Evolutionary conservation across 768 basidiomycete genomes (phyloP).

Genomic region (Suillus plorans): DNA sequence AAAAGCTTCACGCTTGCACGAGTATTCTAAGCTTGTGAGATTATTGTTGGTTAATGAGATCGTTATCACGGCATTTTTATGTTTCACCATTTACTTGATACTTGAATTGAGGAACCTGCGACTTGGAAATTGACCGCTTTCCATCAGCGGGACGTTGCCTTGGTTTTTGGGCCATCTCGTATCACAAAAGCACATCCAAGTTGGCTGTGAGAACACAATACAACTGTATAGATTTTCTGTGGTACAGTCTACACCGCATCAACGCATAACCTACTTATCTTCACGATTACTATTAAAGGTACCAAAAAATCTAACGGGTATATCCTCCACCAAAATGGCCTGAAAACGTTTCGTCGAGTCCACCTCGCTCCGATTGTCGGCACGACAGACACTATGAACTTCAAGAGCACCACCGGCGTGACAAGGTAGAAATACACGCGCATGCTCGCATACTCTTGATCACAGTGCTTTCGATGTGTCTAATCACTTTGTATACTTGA

Average conservation of each 20-base stretch:
- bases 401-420: too few species aligned
- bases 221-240: not conserved
- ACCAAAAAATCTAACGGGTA: too few species aligned
- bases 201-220: not conserved
- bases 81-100: not conserved
- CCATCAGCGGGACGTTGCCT: not conserved
- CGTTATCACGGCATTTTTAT: not conserved
- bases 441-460: too few species aligned
- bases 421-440: too few species aligned
- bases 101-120: not conserved
- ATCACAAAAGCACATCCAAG: not conserved
- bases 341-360: too few species aligned
- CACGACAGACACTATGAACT: too few species aligned
- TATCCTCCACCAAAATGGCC: too few species aligned
- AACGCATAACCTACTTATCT: not conserved
- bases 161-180: not conserved
- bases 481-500: too few species aligned
- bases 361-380: not conserved
- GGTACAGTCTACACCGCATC: not conserved
- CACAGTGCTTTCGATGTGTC: too few species aligned
- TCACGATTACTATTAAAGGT: not conserved
- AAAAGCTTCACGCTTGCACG: not conserved
- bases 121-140: too few species aligned
- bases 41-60: not conserved
- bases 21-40: not conserved